phyloP scores from a whole-genome alignment of 2,329 filamentous ascomycete species.

The Aspergillus jensenii region DNA sequence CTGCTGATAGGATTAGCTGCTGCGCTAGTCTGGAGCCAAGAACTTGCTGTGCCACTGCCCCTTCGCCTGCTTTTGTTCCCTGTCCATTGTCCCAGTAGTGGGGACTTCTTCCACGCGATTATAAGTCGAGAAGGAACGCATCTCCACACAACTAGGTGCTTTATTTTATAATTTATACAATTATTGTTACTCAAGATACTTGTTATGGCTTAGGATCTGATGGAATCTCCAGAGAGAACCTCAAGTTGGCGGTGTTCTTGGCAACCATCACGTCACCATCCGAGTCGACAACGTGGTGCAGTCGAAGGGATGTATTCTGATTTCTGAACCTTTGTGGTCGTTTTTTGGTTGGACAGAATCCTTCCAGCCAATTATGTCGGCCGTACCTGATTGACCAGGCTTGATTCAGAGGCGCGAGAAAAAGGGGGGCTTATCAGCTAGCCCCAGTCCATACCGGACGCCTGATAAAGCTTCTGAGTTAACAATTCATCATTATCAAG shows the following conservation, averaged over 20 bases:
- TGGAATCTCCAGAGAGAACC: not conserved
- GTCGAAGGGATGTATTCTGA: not conserved
- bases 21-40: conserved; percentile 1
- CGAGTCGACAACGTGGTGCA: not conserved
- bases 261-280: not conserved
- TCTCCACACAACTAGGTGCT: not conserved
- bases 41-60: not conserved
- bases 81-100: not conserved
- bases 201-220: not conserved
- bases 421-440: not conserved
- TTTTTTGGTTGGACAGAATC: not conserved
- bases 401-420: not conserved
- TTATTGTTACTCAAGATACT: no score
- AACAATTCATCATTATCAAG: not conserved
- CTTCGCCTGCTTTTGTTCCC: not conserved
- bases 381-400: not conserved
- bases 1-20: conserved; percentile 7
- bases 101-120: not conserved
- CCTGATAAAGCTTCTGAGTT: not conserved
- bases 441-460: not conserved
- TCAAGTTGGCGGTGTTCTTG: not conserved
- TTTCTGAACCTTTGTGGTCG: not conserved
- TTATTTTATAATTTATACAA: not conserved
- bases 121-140: not conserved
- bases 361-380: not conserved